Base-by-base conservation (phyloP, 768 basidiomycete genomes). In the Boletus vinaceobasis region DNA sequence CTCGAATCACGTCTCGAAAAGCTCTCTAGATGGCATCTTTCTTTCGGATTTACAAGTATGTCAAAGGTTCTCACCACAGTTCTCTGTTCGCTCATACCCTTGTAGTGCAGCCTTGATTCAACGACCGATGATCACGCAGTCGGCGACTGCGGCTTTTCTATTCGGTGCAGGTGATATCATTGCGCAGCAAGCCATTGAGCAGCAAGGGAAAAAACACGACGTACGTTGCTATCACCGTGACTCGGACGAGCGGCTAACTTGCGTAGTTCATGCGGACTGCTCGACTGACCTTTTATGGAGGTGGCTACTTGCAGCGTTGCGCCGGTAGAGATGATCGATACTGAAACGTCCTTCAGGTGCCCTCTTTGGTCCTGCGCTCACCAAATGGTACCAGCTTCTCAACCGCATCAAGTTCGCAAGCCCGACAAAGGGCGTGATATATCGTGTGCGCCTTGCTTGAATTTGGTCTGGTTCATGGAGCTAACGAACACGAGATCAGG, bases 111-210 rank as follows among this genome's bases (percentile, higher is more conserved):
- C 79, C 19, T 77, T 90, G 21, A 70, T 86, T 48, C 79, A 84
- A 11, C 76, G 81, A 13, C 88, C 88, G 0, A 74, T 87, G 73
- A 50, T 82, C 17, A 72, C 13, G 2, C 86, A 88, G 60, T 87
- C 84, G 53, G 70, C 72, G 0, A 87, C 87, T 1, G 86, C 86
- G 0, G 81, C 79, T 1, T 61, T 86, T 48, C 73, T 92, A 9
- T 92, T 91, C 58, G 85, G 87, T 42, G 75, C 79, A 7, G 90
- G 88, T 21, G 91, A 93, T 65, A 62, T 93, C 1, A 79, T 95
- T 40, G 93, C 93, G 0, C 93, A 97, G 71, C 94, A 96, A 70
- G 80, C 74, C 1, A 80, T 95, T 19, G 94, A 95, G 65, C 76
- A 75, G 63, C 81, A 75, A 59, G 90, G 91, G 7, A 74, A 65